phyloP scores from a whole-genome alignment of 2,329 filamentous ascomycete species.

The Lachnellula occidentalis region DNA sequence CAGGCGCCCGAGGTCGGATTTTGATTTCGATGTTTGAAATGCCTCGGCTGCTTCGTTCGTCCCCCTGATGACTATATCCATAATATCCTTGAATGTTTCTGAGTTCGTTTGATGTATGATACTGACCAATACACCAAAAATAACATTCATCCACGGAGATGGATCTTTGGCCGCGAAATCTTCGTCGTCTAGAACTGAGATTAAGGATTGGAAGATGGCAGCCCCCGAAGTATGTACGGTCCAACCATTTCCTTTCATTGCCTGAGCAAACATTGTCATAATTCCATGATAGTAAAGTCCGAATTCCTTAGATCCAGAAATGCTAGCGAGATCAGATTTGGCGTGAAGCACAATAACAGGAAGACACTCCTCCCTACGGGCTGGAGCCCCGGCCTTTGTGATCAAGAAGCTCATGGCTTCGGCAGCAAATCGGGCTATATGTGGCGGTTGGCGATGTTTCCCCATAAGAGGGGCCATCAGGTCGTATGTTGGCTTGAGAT shows the following conservation, averaged over 20 bases:
- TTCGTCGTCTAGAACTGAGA: constrained; percentile 41
- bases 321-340: constrained; percentile 58
- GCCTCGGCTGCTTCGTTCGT: constrained; percentile 34
- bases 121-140: constrained; percentile 72
- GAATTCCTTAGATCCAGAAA: constrained; percentile 50
- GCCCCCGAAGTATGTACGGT: constrained; percentile 55
- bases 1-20: constrained; percentile 36
- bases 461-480: constrained; percentile 81
- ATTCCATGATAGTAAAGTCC: constrained; percentile 76
- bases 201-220: constrained; percentile 46
- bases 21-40: constrained; percentile 32
- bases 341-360: constrained; percentile 66
- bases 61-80: constrained; percentile 55
- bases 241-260: constrained; percentile 58
- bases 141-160: constrained; percentile 55
- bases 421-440: constrained; percentile 87
- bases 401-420: constrained; percentile 93
- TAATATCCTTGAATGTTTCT: constrained; percentile 66
- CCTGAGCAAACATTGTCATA: constrained; percentile 88
- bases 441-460: constrained; percentile 72
- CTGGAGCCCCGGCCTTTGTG: constrained; percentile 76
- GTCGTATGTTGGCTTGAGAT: constrained; percentile 78
- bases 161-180: constrained; percentile 39
- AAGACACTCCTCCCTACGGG: constrained; percentile 69
- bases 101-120: constrained; percentile 74